A percentile compares a stretch with the other conserved stretches of the same genome.
Conservation (phyloP, 2,329 filamentous ascomycete species). For the Penicillium brevicompactum region DNA sequence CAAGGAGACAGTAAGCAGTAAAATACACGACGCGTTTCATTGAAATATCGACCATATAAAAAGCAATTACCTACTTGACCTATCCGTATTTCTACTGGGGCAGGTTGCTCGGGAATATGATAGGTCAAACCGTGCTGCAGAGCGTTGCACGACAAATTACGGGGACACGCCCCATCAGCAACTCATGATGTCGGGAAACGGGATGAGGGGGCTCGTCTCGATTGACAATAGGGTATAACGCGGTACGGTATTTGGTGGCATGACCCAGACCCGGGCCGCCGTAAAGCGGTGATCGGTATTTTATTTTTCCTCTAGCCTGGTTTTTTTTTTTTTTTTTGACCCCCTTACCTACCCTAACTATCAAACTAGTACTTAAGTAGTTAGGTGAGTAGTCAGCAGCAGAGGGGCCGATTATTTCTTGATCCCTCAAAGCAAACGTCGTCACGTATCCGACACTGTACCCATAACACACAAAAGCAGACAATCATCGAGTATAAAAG, state of each 20-base stretch:
- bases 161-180: not conserved
- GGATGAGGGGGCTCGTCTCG: too few relatives aligned
- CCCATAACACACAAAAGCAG: conserved; percentile 9
- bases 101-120: conserved; percentile 4
- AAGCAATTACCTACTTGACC: not conserved
- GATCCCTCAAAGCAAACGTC: conserved; percentile 8
- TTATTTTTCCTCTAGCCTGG: not conserved
- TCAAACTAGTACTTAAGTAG: not conserved
- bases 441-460: conserved; percentile 10
- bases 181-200: too few relatives aligned
- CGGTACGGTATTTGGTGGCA: too few relatives aligned
- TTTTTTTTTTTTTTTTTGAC: not conserved
- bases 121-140: conserved; percentile 6
- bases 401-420: conserved; percentile 9
- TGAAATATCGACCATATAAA: too few relatives aligned
- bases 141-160: conserved; percentile 7
- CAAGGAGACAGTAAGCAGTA: too few relatives aligned
- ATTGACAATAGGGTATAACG: too few relatives aligned
- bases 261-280: not conserved
- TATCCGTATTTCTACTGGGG: not conserved
- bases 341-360: not conserved
- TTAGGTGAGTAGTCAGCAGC: conserved; percentile 4
- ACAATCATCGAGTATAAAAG: conserved; percentile 11
- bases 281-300: not conserved
- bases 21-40: too few relatives aligned